These are phyloP conservation scores for Ceratocystiopsis brevicomis DNA, from an alignment of 2,329 filamentous ascomycete genomes.

Conservation along the genomic window DNA sequence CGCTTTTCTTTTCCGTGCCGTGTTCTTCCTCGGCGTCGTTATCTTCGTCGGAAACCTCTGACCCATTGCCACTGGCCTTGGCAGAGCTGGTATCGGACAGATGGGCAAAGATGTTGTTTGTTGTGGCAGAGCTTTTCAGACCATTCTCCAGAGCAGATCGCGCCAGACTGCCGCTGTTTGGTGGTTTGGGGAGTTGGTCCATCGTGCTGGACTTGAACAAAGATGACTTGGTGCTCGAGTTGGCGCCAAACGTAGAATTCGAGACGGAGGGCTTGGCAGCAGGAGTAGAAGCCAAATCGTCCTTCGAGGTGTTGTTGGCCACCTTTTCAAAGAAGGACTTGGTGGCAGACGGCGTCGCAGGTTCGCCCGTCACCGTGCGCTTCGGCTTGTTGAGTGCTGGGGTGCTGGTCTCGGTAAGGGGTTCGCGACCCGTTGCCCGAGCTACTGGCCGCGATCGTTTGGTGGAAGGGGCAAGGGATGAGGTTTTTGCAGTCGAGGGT, in stretches of 20 bases:
- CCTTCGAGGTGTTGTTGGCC: constrained; percentile 27
- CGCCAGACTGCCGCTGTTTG: constrained; percentile 19
- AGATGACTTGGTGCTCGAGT: constrained; percentile 8
- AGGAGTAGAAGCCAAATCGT: constrained; percentile 10
- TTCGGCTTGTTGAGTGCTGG: constrained; percentile 28
- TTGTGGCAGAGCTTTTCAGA: constrained; percentile 8
- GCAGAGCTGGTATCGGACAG: constrained; percentile 36
- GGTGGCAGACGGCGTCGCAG: constrained; percentile 29
- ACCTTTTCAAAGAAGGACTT: constrained; percentile 39
- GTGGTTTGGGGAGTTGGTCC: constrained; percentile 15
- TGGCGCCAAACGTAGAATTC: constrained; percentile 13
- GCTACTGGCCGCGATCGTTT: constrained; percentile 27
- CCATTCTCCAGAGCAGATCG: constrained; percentile 23
- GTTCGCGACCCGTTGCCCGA: constrained; percentile 17
- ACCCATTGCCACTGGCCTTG: constrained; percentile 31
- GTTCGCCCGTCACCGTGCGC: constrained; percentile 27
- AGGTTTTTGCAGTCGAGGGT: constrained; percentile 18
- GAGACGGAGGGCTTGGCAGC: constrained; percentile 3
- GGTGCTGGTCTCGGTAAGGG: constrained; percentile 17
- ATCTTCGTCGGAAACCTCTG: constrained; percentile 12
- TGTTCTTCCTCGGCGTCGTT: constrained; percentile 18
- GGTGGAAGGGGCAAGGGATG: constrained; percentile 18
- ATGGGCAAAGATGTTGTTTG: constrained; percentile 42
- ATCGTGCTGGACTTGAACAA: constrained; percentile 16
- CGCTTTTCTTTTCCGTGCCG: constrained; percentile 22